A percentile compares a stretch with the other conserved stretches of the same genome.
These are phyloP conservation scores for Fusarium hostae DNA, from an alignment of 2,329 filamentous ascomycete species.

Conservation along the genomic window DNA sequence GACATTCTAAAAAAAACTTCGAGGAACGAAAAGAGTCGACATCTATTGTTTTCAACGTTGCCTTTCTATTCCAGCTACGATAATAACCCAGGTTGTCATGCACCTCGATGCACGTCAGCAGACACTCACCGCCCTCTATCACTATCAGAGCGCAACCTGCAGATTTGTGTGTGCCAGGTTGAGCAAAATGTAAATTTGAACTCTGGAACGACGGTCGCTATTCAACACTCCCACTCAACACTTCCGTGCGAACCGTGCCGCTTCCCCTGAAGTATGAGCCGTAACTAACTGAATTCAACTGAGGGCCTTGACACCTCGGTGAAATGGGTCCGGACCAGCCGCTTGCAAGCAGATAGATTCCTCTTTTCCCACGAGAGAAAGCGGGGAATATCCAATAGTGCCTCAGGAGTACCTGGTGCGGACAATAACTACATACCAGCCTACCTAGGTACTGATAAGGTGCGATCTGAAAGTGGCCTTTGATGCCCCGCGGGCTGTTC, in stretches of 20 bases:
- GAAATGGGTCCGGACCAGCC: slow-evolving; percentile 5
- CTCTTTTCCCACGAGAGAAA: neutral
- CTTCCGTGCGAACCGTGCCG: slow-evolving; percentile 24
- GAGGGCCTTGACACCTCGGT: slow-evolving; percentile 1
- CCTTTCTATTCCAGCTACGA: neutral
- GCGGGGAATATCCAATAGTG: slow-evolving; percentile 7
- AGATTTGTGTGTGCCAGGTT: slow-evolving; percentile 11
- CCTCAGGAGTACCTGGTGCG: neutral
- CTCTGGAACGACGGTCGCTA: neutral
- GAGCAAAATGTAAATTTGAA: slow-evolving; percentile 5
- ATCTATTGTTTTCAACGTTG: neutral
- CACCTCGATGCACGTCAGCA: slow-evolving; percentile 33
- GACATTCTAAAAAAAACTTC: neutral
- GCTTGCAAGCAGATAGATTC: neutral
- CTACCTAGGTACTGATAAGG: neutral
- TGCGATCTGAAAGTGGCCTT: slow-evolving; percentile 22
- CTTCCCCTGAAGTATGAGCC: slow-evolving; percentile 21
- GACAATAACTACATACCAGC: neutral
- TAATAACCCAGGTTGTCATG: slow-evolving; percentile 12
- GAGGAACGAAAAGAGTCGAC: neutral
- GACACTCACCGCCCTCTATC: slow-evolving; percentile 34
- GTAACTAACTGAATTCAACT: slow-evolving; percentile 1
- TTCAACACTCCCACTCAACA: neutral
- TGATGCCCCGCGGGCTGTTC: slow-evolving; percentile 23
- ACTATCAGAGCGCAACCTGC: slow-evolving; percentile 13